Conservation (phyloP, 2,329 filamentous ascomycete species). For the Sporothrix mexicana region DNA sequence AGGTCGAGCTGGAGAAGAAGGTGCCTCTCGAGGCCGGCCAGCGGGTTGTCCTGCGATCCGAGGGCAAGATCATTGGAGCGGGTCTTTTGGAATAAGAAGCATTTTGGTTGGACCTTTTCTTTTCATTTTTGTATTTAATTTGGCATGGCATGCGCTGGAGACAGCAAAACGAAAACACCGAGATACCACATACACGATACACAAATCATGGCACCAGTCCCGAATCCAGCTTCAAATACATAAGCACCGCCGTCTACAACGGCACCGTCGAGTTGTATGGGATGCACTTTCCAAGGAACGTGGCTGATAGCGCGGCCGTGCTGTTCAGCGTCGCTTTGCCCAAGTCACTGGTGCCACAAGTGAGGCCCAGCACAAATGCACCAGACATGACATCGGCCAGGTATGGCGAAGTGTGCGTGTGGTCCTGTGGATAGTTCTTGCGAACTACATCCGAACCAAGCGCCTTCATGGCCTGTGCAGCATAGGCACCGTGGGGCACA, state of each 20-base stretch:
- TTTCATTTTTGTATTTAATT: not conserved
- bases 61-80: constrained; percentile 84
- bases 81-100: constrained; percentile 70
- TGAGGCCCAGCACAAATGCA: constrained; percentile 52
- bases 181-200: constrained; percentile 1
- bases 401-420: constrained; percentile 65
- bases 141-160: constrained; percentile 6
- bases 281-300: constrained; percentile 33
- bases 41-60: constrained; percentile 78
- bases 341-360: constrained; percentile 35
- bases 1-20: constrained; percentile 73
- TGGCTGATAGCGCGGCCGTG: constrained; percentile 32
- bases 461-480: constrained; percentile 55
- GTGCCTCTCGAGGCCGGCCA: constrained; percentile 81
- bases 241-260: not conserved
- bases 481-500: constrained; percentile 62
- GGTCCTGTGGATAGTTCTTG: constrained; percentile 62
- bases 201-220: not conserved
- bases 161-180: not conserved
- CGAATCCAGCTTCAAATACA: not conserved
- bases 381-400: constrained; percentile 63
- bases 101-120: not conserved
- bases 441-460: constrained; percentile 58
- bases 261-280: constrained; percentile 34
- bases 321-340: constrained; percentile 33